Conservation (phyloP, 2,329 filamentous ascomycete genomes). For the Didymosphaeria variabile region DNA sequence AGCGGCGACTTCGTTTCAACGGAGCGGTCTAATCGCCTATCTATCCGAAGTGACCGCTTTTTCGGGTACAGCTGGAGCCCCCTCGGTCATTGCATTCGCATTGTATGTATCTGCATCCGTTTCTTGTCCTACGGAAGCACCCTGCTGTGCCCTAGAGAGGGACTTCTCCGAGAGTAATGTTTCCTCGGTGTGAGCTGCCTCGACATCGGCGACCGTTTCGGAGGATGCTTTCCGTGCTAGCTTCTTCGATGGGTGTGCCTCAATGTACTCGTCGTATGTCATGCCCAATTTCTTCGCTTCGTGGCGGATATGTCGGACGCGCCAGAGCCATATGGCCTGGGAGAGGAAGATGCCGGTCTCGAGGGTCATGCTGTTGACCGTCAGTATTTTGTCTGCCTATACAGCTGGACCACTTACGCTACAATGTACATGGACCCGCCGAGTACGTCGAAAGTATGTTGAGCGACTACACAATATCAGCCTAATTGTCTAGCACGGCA, state of each 20-base stretch:
- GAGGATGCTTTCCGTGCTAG: constrained; percentile 30
- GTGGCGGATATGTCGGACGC: constrained; percentile 62
- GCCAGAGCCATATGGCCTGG: constrained; percentile 67
- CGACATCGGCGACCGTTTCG: constrained; percentile 39
- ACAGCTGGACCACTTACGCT: constrained; percentile 55
- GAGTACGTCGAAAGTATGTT: constrained; percentile 68
- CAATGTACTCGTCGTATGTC: constrained; percentile 64
- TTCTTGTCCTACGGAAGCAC: background rate
- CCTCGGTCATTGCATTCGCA: background rate
- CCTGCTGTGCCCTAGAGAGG: background rate
- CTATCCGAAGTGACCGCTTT: background rate
- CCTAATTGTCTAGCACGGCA: no score
- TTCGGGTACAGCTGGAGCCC: background rate
- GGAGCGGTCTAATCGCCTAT: background rate
- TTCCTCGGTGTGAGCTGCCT: constrained; percentile 26
- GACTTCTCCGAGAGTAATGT: constrained; percentile 20
- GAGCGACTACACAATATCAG: constrained; percentile 59
- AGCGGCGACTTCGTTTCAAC: background rate
- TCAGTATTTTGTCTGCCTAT: constrained; percentile 10
- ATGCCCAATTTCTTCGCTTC: constrained; percentile 62
- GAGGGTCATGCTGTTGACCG: constrained; percentile 58
- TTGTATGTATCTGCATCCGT: background rate
- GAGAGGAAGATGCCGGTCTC: constrained; percentile 69
- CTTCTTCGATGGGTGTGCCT: constrained; percentile 35
- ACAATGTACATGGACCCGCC: constrained; percentile 69